A percentile compares a stretch with the other conserved stretches of the same genome.
These are phyloP conservation scores for Talaromyces sp. DNA, from an alignment of 2,329 filamentous ascomycete species.

Conservation along the genomic window DNA sequence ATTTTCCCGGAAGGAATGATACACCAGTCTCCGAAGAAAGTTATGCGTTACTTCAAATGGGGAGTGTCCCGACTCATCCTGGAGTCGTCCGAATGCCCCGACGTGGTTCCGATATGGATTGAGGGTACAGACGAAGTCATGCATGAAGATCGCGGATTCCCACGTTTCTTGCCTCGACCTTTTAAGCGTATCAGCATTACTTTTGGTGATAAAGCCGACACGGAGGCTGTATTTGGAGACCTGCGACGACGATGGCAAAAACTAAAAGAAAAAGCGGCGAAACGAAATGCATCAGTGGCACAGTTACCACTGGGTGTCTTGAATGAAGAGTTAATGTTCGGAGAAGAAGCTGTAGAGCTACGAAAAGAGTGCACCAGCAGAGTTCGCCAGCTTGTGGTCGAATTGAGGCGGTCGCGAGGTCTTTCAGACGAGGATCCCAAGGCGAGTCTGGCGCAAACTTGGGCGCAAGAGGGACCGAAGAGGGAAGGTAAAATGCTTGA, in stretches of 20 bases:
- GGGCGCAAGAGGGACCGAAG: conserved; percentile 59
- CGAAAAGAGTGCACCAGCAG: conserved; percentile 76
- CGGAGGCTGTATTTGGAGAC: conserved; percentile 73
- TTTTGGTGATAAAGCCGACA: conserved; percentile 76
- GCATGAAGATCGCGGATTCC: conserved; percentile 77
- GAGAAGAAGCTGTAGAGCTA: conserved; percentile 71
- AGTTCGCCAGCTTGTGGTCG: conserved; percentile 76
- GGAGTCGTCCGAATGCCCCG: conserved; percentile 81
- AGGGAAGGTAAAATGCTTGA: conserved; percentile 60
- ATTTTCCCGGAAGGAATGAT: conserved; percentile 95
- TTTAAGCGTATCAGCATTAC: conserved; percentile 69
- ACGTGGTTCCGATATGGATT: conserved; percentile 91
- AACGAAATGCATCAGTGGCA: conserved; percentile 39
- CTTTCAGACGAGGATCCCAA: conserved; percentile 78
- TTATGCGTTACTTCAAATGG: conserved; percentile 98
- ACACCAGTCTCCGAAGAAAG: conserved; percentile 75
- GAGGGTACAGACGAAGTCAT: conserved; percentile 86
- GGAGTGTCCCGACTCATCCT: conserved; percentile 87
- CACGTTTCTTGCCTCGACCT: conserved; percentile 74
- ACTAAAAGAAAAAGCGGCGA: conserved; percentile 57
- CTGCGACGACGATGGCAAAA: conserved; percentile 71
- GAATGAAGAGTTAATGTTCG: conserved; percentile 64
- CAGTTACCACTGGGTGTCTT: conserved; percentile 55
- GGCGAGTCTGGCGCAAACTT: conserved; percentile 76
- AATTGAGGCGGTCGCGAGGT: conserved; percentile 69